These are phyloP conservation scores for Heimioporus retisporus DNA, from an alignment of 1,284 basidiomycete genomes.

Conservation along the genomic window DNA sequence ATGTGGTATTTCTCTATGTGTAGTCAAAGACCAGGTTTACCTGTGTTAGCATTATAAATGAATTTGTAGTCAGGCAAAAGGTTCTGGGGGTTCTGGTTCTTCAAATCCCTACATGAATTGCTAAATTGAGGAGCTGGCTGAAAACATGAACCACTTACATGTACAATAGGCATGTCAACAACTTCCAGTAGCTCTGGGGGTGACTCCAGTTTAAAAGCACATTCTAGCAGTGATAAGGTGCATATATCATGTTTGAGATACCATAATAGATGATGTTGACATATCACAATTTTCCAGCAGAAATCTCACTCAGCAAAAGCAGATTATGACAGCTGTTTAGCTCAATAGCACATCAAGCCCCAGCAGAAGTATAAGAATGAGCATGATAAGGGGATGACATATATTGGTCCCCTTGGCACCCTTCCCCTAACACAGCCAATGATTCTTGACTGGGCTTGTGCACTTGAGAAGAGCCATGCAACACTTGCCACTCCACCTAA, in stretches of 20 bases:
- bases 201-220: no score
- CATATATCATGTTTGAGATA: neutral
- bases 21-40: no score
- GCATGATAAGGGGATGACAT: constrained; percentile 6
- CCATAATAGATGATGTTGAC: neutral
- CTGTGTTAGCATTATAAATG: no score
- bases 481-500: constrained; percentile 5
- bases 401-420: neutral
- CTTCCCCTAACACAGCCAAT: constrained; percentile 7
- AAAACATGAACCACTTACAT: no score
- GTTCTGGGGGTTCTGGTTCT: no score
- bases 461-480: neutral
- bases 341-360: constrained; percentile 4
- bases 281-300: neutral
- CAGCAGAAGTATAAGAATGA: constrained; percentile 14
- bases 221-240: neutral
- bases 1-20: no score
- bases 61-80: no score
- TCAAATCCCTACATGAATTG: no score
- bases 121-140: no score
- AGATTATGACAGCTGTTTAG: neutral
- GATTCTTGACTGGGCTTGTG: constrained; percentile 14
- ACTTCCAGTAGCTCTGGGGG: no score
- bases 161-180: no score
- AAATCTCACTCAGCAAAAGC: neutral